A percentile compares a stretch with the other conserved stretches of the same genome.
These are phyloP conservation scores for Delonix regia DNA, from an alignment of 306 rosid genomes.

Conservation along the genomic window DNA sequence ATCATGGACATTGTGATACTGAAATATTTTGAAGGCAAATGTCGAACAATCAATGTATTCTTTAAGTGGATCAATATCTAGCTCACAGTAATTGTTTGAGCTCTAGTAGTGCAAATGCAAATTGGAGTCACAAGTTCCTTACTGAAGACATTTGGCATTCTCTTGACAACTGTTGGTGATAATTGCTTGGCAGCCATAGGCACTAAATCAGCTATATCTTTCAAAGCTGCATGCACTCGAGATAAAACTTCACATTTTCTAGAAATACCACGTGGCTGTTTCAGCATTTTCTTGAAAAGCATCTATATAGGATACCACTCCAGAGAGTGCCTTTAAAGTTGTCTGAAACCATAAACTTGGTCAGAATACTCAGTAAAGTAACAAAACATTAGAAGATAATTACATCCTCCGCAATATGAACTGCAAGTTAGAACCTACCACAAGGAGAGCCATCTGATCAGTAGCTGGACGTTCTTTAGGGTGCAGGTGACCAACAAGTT, in stretches of 20 bases:
- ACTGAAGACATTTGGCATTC: conserved; percentile 47
- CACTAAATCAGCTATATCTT: conserved; percentile 70
- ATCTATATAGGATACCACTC: conserved; percentile 63
- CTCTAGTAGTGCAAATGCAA: background rate
- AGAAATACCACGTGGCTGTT: conserved; percentile 45
- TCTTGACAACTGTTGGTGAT: conserved; percentile 57
- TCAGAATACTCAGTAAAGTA: background rate
- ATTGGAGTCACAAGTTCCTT: conserved; percentile 59
- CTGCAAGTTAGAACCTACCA: conserved; percentile 37
- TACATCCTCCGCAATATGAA: background rate
- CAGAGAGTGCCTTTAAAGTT: conserved; percentile 69
- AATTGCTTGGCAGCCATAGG: conserved; percentile 75
- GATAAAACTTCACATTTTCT: conserved; percentile 75
- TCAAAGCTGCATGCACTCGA: conserved; percentile 77
- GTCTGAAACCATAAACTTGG: conserved; percentile 46
- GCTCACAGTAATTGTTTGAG: background rate
- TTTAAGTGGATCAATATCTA: background rate
- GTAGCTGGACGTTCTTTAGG: conserved; percentile 8
- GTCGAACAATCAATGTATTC: background rate
- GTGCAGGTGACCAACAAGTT: conserved; percentile 43
- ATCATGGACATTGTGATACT: background rate
- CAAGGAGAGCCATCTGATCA: conserved; percentile 50
- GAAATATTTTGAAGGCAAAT: background rate
- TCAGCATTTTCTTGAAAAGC: conserved; percentile 34
- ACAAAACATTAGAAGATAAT: background rate